These are phyloP conservation scores for Penicillium crystallinum DNA, from an alignment of 495 filamentous ascomycete species.

Conservation along the genomic window DNA sequence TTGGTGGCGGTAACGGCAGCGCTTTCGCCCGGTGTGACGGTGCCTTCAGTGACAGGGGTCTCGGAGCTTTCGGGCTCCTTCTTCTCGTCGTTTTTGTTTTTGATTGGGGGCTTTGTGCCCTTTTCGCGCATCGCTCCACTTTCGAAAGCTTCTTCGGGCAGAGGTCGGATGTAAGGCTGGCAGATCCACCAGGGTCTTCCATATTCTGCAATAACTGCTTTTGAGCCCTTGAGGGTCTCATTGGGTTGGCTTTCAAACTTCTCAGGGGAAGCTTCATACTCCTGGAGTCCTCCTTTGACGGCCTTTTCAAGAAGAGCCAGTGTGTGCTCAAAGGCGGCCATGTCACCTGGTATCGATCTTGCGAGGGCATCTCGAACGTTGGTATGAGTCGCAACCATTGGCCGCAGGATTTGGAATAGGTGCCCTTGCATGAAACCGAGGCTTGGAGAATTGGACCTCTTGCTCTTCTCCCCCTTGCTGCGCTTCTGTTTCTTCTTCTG, in stretches of 20 bases:
- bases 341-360: constrained; percentile 56
- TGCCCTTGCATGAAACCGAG: constrained; percentile 83
- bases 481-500: constrained; percentile 61
- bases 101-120: constrained; percentile 44
- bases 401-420: constrained; percentile 84
- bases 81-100: constrained; percentile 16
- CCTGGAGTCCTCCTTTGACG: constrained; percentile 65
- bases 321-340: constrained; percentile 66
- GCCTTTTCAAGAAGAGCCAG: constrained; percentile 61
- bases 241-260: constrained; percentile 40
- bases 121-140: constrained; percentile 70
- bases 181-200: constrained; percentile 86
- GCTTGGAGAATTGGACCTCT: constrained; percentile 58
- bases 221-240: constrained; percentile 49
- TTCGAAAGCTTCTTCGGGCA: constrained; percentile 82
- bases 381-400: constrained; percentile 69
- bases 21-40: constrained; percentile 10
- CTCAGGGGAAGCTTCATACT: constrained; percentile 61
- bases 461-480: constrained; percentile 30
- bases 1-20: constrained; percentile 13
- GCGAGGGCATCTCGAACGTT: constrained; percentile 80
- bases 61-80: constrained; percentile 11
- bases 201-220: constrained; percentile 62
- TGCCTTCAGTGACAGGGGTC: constrained; percentile 10
- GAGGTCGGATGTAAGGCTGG: constrained; percentile 81